A percentile compares a stretch with the other conserved stretches of the same genome.
Evolutionary conservation across 768 basidiomycete genomes (phyloP).

Genomic region (Amanita fuliginea): DNA sequence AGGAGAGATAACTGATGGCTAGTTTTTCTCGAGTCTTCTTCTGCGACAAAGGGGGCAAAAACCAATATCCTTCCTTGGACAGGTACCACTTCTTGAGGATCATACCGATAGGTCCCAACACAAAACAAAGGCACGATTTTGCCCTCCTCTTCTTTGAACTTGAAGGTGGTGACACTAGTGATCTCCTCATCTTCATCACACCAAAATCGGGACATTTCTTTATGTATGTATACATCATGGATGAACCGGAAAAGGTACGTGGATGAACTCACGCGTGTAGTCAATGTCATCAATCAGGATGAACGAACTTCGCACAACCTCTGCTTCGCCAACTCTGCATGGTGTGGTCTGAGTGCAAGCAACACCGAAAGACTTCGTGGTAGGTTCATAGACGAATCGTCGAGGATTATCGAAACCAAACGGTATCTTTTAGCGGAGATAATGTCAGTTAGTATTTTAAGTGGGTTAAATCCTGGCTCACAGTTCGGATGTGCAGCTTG

Average conservation of each 20-base stretch:
- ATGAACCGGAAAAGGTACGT: not conserved
- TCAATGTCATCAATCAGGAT: slow-evolving; percentile 54
- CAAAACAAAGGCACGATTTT: slow-evolving; percentile 32
- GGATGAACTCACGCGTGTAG: slow-evolving; percentile 43
- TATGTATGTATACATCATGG: not conserved
- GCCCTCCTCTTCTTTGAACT: slow-evolving; percentile 18
- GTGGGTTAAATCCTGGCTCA: slow-evolving; percentile 19
- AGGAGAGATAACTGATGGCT: slow-evolving; percentile 26
- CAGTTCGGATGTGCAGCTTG: slow-evolving; percentile 74
- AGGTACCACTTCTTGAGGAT: slow-evolving; percentile 35
- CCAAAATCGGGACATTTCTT: slow-evolving; percentile 37
- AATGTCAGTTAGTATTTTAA: not conserved
- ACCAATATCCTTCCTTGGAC: slow-evolving; percentile 52
- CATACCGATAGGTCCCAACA: slow-evolving; percentile 34
- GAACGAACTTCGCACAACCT: slow-evolving; percentile 42
- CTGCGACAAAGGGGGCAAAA: slow-evolving; percentile 27
- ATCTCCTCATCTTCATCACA: slow-evolving; percentile 52
- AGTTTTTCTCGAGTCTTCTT: slow-evolving; percentile 13
- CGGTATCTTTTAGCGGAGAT: slow-evolving; percentile 35
- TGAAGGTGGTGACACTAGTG: slow-evolving; percentile 34
- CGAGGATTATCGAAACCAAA: slow-evolving; percentile 67
- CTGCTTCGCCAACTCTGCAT: slow-evolving; percentile 38
- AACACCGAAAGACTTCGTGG: slow-evolving; percentile 51
- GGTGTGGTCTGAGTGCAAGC: slow-evolving; percentile 48
- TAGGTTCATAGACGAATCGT: slow-evolving; percentile 48